Evolutionary conservation across 1,139 yeast species (phyloP), one percentile per base, ranked within the genome.

Genomic region (Yamadazyma jaroonii): DNA sequence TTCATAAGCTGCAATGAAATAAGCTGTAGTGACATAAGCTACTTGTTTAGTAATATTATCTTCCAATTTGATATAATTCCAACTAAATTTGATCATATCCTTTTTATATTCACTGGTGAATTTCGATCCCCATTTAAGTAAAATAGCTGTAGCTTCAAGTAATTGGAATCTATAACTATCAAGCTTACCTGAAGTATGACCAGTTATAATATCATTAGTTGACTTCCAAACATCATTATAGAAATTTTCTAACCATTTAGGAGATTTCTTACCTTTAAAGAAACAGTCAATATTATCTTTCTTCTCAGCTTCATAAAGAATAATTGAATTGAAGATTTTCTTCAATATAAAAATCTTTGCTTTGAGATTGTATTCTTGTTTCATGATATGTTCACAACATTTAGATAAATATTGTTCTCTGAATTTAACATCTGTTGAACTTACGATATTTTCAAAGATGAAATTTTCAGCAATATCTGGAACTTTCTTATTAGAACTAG

Each of bases 11-110:
- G 90, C 77, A 44, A 94, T 89, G 57, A 90, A 94, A 55, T 82
- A 81, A 0, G 96, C 77, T 2, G 95, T 88, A 2, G 94, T 80
- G 27, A 89, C 89, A 57, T 90, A 90, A 0, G 97, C 97, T 4
- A 94, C 87, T 50, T 89, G 96, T 56, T 94, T 94, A 29, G 95
- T 82, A 37, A 89, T 79, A 41, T 82, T 78, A 54, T 94, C 99
- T 47, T 90, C 97, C 32, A 90, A 64, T 50, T 88, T 88, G 53
- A 92, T 84, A 53, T 83, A 87, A 49, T 86, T 86, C 98, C 98
- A 94, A 48, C 92, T 86, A 63, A 90, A 92, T 57, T 88, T 89
- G 60, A 92, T 87, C 32, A 92, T 79, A 50, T 89, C 96, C 53
- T 89, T 92, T 34, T 89, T 74, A 47, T 79, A 74, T n/a, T 78